Evolutionary conservation across 495 filamentous ascomycete species (phyloP), one percentile per base, ranked within the genome.

Genomic region (Aspergillus egyptiacus): DNA sequence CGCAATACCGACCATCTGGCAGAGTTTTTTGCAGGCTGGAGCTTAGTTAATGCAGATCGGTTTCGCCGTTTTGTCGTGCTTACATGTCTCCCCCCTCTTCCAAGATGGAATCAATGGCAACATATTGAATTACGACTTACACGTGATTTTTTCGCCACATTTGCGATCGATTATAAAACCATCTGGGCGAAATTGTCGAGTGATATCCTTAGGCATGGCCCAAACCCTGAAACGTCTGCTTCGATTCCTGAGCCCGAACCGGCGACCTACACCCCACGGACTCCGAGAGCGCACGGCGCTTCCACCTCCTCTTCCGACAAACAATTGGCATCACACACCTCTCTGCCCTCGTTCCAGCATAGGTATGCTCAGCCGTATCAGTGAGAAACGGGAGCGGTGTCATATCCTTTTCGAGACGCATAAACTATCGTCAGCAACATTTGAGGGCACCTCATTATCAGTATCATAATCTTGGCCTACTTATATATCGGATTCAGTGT

Each of bases 11-110:
- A 71, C 43, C 60, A 66, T 28, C 55, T 77, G 6, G 58, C 66
- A 2, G 65, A 74, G 46, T 64, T 69, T 24, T 73, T 75, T 42
- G 69, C 73, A 3, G 70, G 71, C 4, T 76, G 69, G 71, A 51
- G 60, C 1, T 40, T 70, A 1, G 33, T 66, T 8, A 59, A 72
- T 30, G 42, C 57, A 5, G 52, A 67, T n/a, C 54, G 59, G 2
- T 71, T 70, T 45, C 60, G 70, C 1, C 56, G 54, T 7, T 67
- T 68, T 23, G 10, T 56, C 23, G 56, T 67, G 9, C 22, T 67
- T 20, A 60, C 65, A 0, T 35, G 40, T 6, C 6, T 49, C 13
- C 50, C 56, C 13, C 62, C 59, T 9, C 42, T 53, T 2, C 35
- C 31, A 13, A 42, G 63, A n/a, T 72, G 68, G 68, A 28, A 35